Conservation (phyloP, 768 basidiomycete genomes). For the Scleroderma bovista region DNA sequence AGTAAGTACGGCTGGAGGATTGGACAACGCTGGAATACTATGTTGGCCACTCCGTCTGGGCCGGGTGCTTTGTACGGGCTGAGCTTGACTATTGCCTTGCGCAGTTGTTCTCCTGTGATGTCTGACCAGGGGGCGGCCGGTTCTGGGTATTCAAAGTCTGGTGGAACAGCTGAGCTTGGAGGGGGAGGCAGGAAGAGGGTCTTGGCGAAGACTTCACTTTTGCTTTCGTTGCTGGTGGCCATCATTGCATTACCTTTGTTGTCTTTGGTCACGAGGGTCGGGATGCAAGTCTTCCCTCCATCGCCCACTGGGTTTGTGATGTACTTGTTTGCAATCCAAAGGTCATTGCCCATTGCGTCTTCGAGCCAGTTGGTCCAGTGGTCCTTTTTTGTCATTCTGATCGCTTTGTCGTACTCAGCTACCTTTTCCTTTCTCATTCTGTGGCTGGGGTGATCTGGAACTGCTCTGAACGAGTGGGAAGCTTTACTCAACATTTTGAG, state of each 20-base stretch:
- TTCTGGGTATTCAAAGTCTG: constrained; percentile 2
- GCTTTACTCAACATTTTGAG: constrained; percentile 9
- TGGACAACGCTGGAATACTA: constrained; percentile 13
- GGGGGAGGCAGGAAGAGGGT: constrained; percentile 24
- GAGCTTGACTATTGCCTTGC: constrained; percentile 2
- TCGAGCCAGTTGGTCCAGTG: constrained; percentile 24
- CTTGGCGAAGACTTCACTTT: constrained; percentile 9
- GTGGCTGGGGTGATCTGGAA: constrained; percentile 19
- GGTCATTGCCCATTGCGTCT: background rate
- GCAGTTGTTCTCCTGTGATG: constrained; percentile 10
- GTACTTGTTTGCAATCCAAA: constrained; percentile 25
- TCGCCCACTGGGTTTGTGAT: constrained; percentile 4
- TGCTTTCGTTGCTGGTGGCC: constrained; percentile 14
- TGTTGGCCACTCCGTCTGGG: constrained; percentile 25
- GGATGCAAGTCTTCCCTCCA: background rate
- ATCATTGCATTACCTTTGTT: background rate
- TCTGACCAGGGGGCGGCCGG: background rate
- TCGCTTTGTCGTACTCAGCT: constrained; percentile 10
- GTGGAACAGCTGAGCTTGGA: background rate
- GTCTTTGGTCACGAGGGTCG: background rate
- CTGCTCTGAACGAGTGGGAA: constrained; percentile 2
- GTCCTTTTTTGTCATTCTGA: constrained; percentile 15
- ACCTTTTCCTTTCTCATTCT: constrained; percentile 4
- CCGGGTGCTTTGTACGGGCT: constrained; percentile 17
- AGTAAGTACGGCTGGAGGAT: background rate